These are phyloP conservation scores for Dispira simplex DNA, from an alignment of 192 early-diverging fungal species.

Conservation along the genomic window DNA sequence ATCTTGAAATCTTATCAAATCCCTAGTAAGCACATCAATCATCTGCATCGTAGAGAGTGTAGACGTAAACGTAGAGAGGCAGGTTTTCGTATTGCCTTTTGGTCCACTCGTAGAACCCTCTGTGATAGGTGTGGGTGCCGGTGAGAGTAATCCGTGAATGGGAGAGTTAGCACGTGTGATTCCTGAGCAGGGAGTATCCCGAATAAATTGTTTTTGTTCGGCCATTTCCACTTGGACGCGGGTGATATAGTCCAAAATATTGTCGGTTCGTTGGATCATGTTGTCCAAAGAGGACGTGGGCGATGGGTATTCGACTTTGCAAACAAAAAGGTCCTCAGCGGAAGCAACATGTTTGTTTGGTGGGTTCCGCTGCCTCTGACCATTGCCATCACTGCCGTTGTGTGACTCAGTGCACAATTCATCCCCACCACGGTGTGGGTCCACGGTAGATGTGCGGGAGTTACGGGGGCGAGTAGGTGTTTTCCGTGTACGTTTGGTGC, in stretches of 20 bases:
- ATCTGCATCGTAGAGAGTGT: background rate
- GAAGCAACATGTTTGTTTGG: background rate
- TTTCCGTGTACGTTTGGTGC: background rate
- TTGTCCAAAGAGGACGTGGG: background rate
- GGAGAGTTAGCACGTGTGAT: background rate
- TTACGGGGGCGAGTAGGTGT: background rate
- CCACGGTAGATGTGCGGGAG: background rate
- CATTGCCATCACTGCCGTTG: background rate
- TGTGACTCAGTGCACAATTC: background rate
- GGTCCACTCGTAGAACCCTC: background rate
- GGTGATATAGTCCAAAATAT: background rate
- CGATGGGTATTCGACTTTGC: background rate
- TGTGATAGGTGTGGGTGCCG: background rate
- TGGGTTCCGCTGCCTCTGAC: background rate
- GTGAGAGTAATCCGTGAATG: background rate
- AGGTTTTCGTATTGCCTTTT: background rate
- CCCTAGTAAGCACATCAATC: conserved; percentile 5
- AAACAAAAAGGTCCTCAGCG: background rate
- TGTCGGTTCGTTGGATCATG: background rate
- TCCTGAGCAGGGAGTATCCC: background rate
- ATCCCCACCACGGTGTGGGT: background rate
- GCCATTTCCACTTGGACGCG: conserved; percentile 2
- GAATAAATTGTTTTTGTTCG: background rate
- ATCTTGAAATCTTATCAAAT: conserved; percentile 2
- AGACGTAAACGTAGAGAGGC: background rate